Evolutionary conservation across 371 early-diverging fungal species (phyloP).

Genomic region (Circinella minor): DNA sequence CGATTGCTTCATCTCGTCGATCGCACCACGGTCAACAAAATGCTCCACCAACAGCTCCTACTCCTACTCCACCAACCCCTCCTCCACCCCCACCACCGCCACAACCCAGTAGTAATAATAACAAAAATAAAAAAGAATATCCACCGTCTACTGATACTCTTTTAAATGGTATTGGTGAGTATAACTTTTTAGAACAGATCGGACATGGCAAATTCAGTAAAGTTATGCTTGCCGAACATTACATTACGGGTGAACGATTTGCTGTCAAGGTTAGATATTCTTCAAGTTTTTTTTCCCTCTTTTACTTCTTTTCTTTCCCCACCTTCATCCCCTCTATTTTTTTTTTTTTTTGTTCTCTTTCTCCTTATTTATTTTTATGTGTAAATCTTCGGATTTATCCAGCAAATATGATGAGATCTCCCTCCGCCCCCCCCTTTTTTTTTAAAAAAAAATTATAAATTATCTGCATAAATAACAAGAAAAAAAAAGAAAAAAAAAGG

Average conservation of each 20-base stretch:
- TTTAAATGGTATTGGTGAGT: slow-evolving; percentile 77
- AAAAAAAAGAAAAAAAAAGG: too few relatives aligned
- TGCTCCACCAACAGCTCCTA: neutral
- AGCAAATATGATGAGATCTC: too few relatives aligned
- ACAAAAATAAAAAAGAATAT: slow-evolving; percentile 7
- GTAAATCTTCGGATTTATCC: too few relatives aligned
- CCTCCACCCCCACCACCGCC: slow-evolving; percentile 4
- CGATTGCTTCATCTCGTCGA: slow-evolving; percentile 1
- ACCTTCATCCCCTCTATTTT: too few relatives aligned
- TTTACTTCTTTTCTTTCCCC: too few relatives aligned
- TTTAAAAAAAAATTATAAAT: too few relatives aligned
- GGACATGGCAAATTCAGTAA: slow-evolving; percentile 91
- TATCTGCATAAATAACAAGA: too few relatives aligned
- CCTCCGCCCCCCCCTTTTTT: too few relatives aligned
- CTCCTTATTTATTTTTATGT: too few relatives aligned
- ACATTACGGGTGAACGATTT: slow-evolving; percentile 62
- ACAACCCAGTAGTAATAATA: neutral
- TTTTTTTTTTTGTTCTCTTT: too few relatives aligned
- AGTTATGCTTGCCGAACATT: slow-evolving; percentile 85
- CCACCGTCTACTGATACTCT: slow-evolving; percentile 63
- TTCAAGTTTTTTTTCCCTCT: neutral
- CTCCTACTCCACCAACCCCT: slow-evolving; percentile 12
- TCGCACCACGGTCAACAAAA: neutral
- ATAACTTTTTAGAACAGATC: slow-evolving; percentile 75
- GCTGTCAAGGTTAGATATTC: slow-evolving; percentile 65